Conservation (phyloP, 179 eudicot genomes). For the Beta macrorhiza region DNA sequence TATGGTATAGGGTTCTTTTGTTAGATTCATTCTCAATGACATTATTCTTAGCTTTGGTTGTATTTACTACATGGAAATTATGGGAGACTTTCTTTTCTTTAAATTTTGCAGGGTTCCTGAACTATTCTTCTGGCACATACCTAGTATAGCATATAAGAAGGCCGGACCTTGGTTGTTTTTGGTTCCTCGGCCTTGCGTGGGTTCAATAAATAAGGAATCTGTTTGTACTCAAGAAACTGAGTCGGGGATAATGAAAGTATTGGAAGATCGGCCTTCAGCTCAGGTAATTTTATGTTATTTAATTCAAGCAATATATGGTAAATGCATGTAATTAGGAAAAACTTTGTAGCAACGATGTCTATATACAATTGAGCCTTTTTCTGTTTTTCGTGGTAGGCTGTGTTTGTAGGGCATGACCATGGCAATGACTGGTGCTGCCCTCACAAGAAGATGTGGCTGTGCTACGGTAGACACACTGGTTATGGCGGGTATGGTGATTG, state of each 20-base stretch:
- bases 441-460: slow-evolving; percentile 62
- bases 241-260: slow-evolving; percentile 62
- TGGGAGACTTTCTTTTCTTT: not conserved
- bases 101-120: slow-evolving; percentile 59
- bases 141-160: slow-evolving; percentile 55
- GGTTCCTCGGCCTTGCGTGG: slow-evolving; percentile 41
- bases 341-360: not conserved
- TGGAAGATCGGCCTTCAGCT: slow-evolving; percentile 60
- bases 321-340: not conserved
- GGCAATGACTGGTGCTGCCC: slow-evolving; percentile 96
- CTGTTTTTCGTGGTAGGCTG: slow-evolving; percentile 44
- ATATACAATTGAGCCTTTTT: not conserved
- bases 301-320: too few species aligned
- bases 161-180: slow-evolving; percentile 51
- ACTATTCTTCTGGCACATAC: slow-evolving; percentile 80
- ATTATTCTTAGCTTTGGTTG: not conserved
- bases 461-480: slow-evolving; percentile 78
- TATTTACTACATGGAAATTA: too few species aligned
- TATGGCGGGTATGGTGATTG: slow-evolving; percentile 82
- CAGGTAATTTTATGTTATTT: slow-evolving; percentile 39
- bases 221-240: slow-evolving; percentile 75
- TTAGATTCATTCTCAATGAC: not conserved
- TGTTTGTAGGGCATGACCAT: slow-evolving; percentile 84
- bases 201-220: slow-evolving; percentile 62
- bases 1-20: not conserved